A percentile compares a stretch with the other conserved stretches of the same genome.
Conservation (phyloP, 192 early-diverging fungal species). For the Coemansia sp. region DNA sequence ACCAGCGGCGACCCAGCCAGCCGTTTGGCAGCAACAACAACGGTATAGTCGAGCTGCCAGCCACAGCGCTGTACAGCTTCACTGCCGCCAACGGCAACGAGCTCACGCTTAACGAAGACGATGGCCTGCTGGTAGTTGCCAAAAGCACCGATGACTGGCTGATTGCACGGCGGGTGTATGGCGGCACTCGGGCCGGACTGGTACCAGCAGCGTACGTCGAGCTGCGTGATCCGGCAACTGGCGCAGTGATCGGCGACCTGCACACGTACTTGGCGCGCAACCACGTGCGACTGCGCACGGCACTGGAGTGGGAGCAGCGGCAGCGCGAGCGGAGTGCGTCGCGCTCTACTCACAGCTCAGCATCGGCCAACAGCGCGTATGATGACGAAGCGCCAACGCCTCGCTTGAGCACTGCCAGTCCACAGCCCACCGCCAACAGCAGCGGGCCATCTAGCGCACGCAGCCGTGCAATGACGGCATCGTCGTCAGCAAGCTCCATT, state of each 20-base stretch:
- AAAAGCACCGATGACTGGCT: slow-evolving; percentile 78
- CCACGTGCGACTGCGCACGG: slow-evolving; percentile 43
- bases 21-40: slow-evolving; percentile 8
- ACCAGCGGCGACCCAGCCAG: slow-evolving; percentile 33
- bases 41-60: slow-evolving; percentile 54
- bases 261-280: slow-evolving; percentile 53
- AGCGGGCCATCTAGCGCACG: slow-evolving; percentile 18
- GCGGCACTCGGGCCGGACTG: slow-evolving; percentile 65
- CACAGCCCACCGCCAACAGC: slow-evolving; percentile 12
- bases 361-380: slow-evolving; percentile 25
- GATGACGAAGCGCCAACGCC: slow-evolving; percentile 39
- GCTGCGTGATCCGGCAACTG: slow-evolving; percentile 67
- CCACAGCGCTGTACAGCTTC: slow-evolving; percentile 73
- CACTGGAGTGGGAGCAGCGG: slow-evolving; percentile 58
- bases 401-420: slow-evolving; percentile 15
- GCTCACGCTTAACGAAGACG: slow-evolving; percentile 65
- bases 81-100: slow-evolving; percentile 70
- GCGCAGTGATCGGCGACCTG: slow-evolving; percentile 62
- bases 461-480: slow-evolving; percentile 40
- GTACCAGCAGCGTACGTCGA: slow-evolving; percentile 76
- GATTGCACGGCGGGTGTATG: slow-evolving; percentile 67
- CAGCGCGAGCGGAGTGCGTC: slow-evolving; percentile 53
- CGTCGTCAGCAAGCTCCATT: slow-evolving; percentile 49
- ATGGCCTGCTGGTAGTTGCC: slow-evolving; percentile 73
- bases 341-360: slow-evolving; percentile 38